Evolutionary conservation across 176 grass and related monocot genomes (phyloP), one percentile per base, ranked within the genome.

Genomic region (Rhipidocladum racemiflorum): DNA sequence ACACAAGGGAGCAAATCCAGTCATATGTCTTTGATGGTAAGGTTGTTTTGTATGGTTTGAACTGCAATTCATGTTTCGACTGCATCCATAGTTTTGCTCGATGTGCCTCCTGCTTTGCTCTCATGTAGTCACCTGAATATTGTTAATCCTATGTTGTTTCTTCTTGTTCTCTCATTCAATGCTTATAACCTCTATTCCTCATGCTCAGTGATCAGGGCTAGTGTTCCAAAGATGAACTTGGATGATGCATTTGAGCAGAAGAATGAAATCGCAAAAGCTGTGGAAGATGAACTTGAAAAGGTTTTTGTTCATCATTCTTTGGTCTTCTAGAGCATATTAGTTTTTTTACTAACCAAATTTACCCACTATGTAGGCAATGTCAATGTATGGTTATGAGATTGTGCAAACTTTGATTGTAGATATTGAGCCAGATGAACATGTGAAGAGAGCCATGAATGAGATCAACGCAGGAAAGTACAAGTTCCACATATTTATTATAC

Each of bases 1-100:
- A 97, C 82, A 93, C 94, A 46, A 79, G 87, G 49, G 84, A 81
- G 81, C 94, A 97, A 57, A 97, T 97, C 68, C 94, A 97, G 54
- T 91, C 94, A 10, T 97, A 97, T 91, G 94, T 97, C 61, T 97
- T 97, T 75, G 94, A 97, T 86, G 94, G 94, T 97, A 88, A 71
- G 80, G 3, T 65, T 67, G 5, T 32, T 71, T 71, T 46, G n/a
- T 51, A 25, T 84, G 43, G 56, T 68, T 42, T 6, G 48, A 72
- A 79, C 29, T 68, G 57, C 25, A 79, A 63, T 75, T 68, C 8
- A 74, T 30, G 1, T 56, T 62, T 84, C n/a, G 7, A 35, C 0
- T 74, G 48, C 48, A 21, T 38, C 1, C 6, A 56, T 49, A 36
- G 45, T 23, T 81, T 59, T 63, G 20, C 14, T 45, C 21, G 44